A percentile compares a stretch with the other conserved stretches of the same genome.
Evolutionary conservation across 2,329 filamentous ascomycete species (phyloP).

Genomic region (Alternaria longipes): DNA sequence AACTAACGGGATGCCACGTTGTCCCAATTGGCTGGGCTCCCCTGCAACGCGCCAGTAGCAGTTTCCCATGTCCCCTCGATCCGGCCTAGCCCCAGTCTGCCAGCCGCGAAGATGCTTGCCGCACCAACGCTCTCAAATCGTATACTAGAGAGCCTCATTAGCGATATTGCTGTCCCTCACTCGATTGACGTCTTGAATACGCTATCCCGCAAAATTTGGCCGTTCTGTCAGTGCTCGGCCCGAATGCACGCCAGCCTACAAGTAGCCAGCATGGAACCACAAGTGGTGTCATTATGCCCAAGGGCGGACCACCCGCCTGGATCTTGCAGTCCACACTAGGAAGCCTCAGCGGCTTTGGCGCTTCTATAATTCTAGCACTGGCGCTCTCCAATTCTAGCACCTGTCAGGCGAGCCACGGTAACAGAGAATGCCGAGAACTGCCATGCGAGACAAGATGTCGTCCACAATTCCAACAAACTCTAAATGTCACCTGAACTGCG

Average conservation of each 20-base stretch:
- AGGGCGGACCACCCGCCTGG: conserved; percentile 3
- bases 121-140: background rate
- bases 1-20: conserved; percentile 9
- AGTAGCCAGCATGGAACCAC: conserved; percentile 7
- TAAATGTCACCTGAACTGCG: conserved; percentile 1
- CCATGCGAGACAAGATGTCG: conserved; percentile 1
- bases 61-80: background rate
- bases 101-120: conserved; percentile 1
- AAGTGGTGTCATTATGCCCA: conserved; percentile 7
- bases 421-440: background rate
- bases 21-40: conserved; percentile 13
- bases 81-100: background rate
- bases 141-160: conserved; percentile 10
- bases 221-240: background rate
- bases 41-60: background rate
- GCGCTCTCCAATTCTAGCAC: background rate
- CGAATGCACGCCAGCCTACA: conserved; percentile 1
- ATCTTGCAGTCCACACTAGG: conserved; percentile 7
- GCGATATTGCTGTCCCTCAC: background rate
- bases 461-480: background rate
- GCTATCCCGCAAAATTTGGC: conserved; percentile 8
- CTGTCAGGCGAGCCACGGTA: background rate
- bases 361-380: conserved; percentile 1
- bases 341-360: conserved; percentile 14
- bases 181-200: conserved; percentile 10